Base-by-base conservation (phyloP, 495 filamentous ascomycete species). In the Viridothelium virens region DNA sequence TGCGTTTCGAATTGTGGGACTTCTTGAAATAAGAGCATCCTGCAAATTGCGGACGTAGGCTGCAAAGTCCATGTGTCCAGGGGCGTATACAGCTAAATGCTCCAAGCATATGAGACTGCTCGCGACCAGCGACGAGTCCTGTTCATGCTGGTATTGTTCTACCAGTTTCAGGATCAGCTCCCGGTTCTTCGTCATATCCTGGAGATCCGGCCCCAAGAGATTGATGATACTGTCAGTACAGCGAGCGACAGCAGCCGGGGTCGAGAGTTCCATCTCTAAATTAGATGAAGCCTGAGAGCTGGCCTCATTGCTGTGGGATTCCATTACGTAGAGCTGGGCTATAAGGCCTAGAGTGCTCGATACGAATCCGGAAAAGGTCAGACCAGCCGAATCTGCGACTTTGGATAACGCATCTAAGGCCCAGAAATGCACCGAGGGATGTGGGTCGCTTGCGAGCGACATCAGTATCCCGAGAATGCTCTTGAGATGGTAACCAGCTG, bases 161-260 rank as follows among this genome's bases (percentile, higher is more conserved):
- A 96, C 86, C 1, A 97, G 84, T 0, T 87, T 96, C 66, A 97
- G 80, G 62, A 97, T 95, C 33, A 97, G 79, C 72, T 96, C 92
- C 61, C 94, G 83, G 4, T 90, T 89, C 76, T 96, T 97, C n/a
- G 83, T 84, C 68, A 92, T 87, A 68, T 97, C 94, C 75, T 97
- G 94, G 6, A 99, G 79, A 72, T 97, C 95, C 0, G 94, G 94
- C 0, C 94, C 94, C 7, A 99, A 83, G 16, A 97, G 94, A 70
- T 97, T 97, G 77, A 99, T 91, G 6, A 96, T 79, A 38, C 92
- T 91, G 74, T 99, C 93, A n/a, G 96, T 86, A 68, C 91, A 91
- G 65, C 91, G 85, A 63, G 89, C 89, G 63, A 97, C 87, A 0
- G 92, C 88, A 11, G 90, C 87, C 2, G 89, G 83, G 1, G 92